Base-by-base conservation (phyloP, 2,329 filamentous ascomycete species). In the Mariannaea sp. region DNA sequence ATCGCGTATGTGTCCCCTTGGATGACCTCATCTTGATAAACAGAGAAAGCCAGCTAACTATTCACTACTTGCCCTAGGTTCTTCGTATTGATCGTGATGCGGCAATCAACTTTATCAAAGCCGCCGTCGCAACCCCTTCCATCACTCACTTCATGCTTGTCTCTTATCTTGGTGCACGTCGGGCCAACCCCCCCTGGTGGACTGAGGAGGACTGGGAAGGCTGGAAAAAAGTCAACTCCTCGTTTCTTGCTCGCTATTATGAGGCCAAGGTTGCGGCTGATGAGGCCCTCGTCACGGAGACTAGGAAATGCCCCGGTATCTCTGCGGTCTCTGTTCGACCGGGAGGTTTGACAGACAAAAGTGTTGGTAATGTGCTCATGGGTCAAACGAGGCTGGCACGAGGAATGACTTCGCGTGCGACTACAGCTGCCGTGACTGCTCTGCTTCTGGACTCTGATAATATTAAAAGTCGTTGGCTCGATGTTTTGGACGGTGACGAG, bases 61-160 rank as follows among this genome's bases (percentile, higher is more conserved):
- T n/a, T n/a, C n/a, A 58, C 44, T 17, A 16, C 14, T n/a, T 7
- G 9, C 9, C 32, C 20, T 19, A 66, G 64, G 61, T 66, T 43
- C 46, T 59, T 30, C 61, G 60, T 4, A 66, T 66, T 42, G 64
- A 66, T 36, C 64, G 64, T 39, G 64, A 66, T 39, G 60, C 61
- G 8, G 61, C 61, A 29, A 59, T 63, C 50, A 52, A 57, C 58
- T 66, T 66, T 32, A 33, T 51, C 7, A 53, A 61, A 17, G 63
- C 64, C 7, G 57, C 64, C 3, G 61, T 66, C 2, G 64, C 58
- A 26, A 58, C 57, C 9, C 53, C 58, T 9, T 32, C 58, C 5
- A 71, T 86, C 51, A 81, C 71, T 9, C 80, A 82, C 55, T 86
- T 85, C 69, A 71, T 88, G 43, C 76, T 86, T 58, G 75, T 87